Evolutionary conservation across 108 stramenopile species (phyloP).

Genomic region (Heterococcus sp.): DNA sequence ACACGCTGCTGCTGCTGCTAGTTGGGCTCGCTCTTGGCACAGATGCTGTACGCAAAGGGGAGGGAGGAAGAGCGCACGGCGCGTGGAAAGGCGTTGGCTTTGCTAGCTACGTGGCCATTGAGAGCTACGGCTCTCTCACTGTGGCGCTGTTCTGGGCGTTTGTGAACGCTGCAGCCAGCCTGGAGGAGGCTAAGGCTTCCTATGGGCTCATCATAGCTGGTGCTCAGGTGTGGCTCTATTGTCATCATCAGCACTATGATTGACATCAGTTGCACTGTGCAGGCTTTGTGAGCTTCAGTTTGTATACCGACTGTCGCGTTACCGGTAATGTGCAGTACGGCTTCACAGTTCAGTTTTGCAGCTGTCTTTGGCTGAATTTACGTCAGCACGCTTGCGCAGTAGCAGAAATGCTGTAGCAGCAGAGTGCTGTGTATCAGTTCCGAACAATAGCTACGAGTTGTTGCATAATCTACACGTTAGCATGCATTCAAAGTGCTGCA

Average conservation of each 20-base stretch:
- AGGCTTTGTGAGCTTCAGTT: background rate
- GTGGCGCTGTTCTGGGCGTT: conserved; percentile 93
- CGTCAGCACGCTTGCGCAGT: background rate
- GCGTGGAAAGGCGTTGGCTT: conserved; percentile 78
- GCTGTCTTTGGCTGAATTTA: background rate
- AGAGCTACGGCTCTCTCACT: conserved; percentile 93
- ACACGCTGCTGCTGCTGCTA: conserved; percentile 59
- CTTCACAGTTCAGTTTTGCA: too few relatives aligned
- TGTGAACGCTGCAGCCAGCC: conserved; percentile 82
- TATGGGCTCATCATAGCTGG: conserved; percentile 92
- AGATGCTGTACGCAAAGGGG: conserved; percentile 76
- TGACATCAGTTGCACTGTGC: background rate
- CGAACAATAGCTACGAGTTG: too few relatives aligned
- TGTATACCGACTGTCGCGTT: background rate
- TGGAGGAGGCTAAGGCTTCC: conserved; percentile 85
- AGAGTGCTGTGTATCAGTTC: background rate
- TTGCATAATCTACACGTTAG: background rate
- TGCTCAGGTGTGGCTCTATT: conserved; percentile 57
- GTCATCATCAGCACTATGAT: background rate
- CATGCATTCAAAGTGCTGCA: background rate
- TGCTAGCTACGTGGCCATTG: conserved; percentile 89
- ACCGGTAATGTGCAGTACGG: too few relatives aligned
- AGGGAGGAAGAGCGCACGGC: conserved; percentile 75
- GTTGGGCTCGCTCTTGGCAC: conserved; percentile 70
- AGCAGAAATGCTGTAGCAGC: background rate